Conservation (phyloP, 495 filamentous ascomycete species). For the Lindgomyces ingoldianus region DNA sequence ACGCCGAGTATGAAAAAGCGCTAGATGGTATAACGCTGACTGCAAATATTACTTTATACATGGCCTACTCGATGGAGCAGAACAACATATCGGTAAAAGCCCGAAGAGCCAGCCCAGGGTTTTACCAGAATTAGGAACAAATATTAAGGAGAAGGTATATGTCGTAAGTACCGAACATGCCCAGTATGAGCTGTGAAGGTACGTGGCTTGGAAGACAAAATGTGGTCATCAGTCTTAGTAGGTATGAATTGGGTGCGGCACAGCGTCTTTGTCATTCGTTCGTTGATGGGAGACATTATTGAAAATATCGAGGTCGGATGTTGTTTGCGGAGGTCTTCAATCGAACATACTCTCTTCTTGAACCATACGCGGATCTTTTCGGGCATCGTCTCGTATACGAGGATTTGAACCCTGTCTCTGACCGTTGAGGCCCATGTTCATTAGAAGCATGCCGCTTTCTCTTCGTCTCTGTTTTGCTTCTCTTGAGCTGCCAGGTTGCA, state of each 20-base stretch:
- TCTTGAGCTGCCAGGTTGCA: slow-evolving; percentile 27
- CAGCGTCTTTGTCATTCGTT: too few species aligned
- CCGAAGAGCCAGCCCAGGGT: slow-evolving; percentile 30
- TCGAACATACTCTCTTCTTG: slow-evolving; percentile 36
- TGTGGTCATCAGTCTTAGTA: too few species aligned
- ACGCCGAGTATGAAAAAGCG: too few species aligned
- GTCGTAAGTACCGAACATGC: background rate
- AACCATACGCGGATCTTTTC: slow-evolving; percentile 23
- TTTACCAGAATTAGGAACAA: slow-evolving; percentile 22
- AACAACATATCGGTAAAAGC: background rate
- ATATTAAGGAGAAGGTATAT: slow-evolving; percentile 21
- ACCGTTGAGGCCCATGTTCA: slow-evolving; percentile 33
- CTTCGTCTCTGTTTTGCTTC: slow-evolving; percentile 38
- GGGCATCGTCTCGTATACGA: slow-evolving; percentile 8
- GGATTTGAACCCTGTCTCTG: slow-evolving; percentile 40
- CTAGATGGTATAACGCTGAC: too few species aligned
- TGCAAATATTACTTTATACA: slow-evolving; percentile 28
- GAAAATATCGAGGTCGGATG: too few species aligned
- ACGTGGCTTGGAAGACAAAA: too few species aligned
- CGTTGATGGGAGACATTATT: too few species aligned
- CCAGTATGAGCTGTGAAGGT: too few species aligned
- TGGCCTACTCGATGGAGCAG: too few species aligned
- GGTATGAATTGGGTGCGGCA: too few species aligned
- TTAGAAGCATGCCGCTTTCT: slow-evolving; percentile 45
- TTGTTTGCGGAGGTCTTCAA: slow-evolving; percentile 2